Percentiles rank a stretch among this genome's conserved stretches.
Conservation (phyloP, 176 grass and related monocot species). For the Metroxylon sagu region DNA sequence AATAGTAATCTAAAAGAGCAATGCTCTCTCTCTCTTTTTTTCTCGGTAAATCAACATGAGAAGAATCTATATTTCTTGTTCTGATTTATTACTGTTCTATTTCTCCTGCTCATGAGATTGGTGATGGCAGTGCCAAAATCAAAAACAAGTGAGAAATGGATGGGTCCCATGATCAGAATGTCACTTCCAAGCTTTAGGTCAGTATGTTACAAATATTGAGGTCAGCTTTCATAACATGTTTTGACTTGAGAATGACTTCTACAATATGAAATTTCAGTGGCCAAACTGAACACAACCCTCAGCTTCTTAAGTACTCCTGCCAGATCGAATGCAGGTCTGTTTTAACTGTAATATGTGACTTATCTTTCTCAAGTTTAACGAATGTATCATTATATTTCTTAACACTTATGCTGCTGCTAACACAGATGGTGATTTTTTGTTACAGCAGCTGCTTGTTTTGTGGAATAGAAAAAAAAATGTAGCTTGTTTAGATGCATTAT, state of each 20-base stretch:
- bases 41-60: too few relatives aligned
- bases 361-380: conserved; percentile 3
- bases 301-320: conserved; percentile 91
- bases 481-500: too few relatives aligned
- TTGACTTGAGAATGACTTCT: conserved; percentile 14
- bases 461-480: too few relatives aligned
- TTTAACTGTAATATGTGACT: background rate
- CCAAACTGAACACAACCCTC: conserved; percentile 53
- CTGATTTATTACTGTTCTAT: conserved; percentile 17
- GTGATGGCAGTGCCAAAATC: conserved; percentile 27
- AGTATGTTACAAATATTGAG: conserved; percentile 9
- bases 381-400: conserved; percentile 2
- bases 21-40: too few relatives aligned
- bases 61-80: background rate
- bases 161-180: conserved; percentile 72
- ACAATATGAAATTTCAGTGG: conserved; percentile 51
- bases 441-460: too few relatives aligned
- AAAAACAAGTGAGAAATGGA: conserved; percentile 40
- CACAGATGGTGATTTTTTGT: too few relatives aligned
- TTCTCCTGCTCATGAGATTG: conserved; percentile 22
- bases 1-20: too few relatives aligned
- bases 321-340: conserved; percentile 76
- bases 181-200: conserved; percentile 98
- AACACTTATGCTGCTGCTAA: background rate
- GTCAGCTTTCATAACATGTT: background rate